Evolutionary conservation across 2,329 filamentous ascomycete species (phyloP).

Genomic region (Aspergillus sp.): DNA sequence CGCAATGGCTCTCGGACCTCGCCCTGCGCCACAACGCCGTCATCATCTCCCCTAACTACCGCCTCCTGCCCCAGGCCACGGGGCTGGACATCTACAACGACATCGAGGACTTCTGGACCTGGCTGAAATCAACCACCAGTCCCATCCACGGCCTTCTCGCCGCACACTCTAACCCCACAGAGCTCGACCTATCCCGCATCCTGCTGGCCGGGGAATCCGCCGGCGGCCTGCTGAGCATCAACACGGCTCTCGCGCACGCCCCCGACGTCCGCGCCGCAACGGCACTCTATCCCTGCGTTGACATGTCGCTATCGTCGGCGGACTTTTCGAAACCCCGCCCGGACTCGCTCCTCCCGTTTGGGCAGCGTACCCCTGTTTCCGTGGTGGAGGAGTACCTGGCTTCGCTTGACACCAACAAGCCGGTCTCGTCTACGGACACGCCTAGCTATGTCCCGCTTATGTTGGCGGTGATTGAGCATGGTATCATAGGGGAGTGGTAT

Average conservation of each 20-base stretch:
- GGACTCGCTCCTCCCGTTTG: conserved; percentile 16
- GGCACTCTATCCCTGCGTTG: conserved; percentile 34
- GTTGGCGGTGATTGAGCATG: conserved; percentile 20
- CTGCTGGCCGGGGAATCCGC: conserved; percentile 32
- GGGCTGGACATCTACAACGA: conserved; percentile 51
- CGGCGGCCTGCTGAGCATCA: conserved; percentile 31
- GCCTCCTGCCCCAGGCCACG: conserved; percentile 51
- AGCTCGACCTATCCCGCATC: conserved; percentile 27
- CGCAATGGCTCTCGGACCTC: conserved; percentile 41
- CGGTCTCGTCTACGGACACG: conserved; percentile 16
- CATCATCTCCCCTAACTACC: conserved; percentile 51
- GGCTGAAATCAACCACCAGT: conserved; percentile 33
- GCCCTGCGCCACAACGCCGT: conserved; percentile 44
- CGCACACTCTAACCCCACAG: conserved; percentile 7
- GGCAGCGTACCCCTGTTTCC: conserved; percentile 12
- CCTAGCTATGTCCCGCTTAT: conserved; percentile 18
- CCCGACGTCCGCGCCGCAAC: conserved; percentile 31
- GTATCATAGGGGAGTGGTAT: conserved; percentile 19
- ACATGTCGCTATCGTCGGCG: conserved; percentile 19
- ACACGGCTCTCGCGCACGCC: conserved; percentile 27
- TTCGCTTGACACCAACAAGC: not conserved
- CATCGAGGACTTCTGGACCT: conserved; percentile 50
- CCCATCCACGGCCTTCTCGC: conserved; percentile 14
- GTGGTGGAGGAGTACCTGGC: conserved; percentile 13
- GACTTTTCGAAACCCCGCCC: conserved; percentile 19